Evolutionary conservation across 1,284 basidiomycete species (phyloP), one percentile per base, ranked within the genome.

Genomic region (Apiotrichum brassicae): DNA sequence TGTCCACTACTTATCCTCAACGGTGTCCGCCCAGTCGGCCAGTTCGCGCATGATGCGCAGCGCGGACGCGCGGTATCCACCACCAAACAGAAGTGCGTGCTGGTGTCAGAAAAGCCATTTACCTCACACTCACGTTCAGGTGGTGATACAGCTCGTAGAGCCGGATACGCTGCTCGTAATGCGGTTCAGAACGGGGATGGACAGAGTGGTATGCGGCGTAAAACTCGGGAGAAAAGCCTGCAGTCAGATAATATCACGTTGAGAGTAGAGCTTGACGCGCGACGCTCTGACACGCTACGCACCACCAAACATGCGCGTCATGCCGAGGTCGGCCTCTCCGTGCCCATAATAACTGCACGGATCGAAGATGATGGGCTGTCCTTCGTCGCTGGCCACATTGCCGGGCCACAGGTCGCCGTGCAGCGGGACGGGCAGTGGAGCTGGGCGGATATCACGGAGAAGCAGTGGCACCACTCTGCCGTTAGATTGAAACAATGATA

Each of bases 141-240:
- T 91, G 88, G 70, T 93, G 89, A 59, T 87, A 93, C 35, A 91
- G 73, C 70, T 90, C 83, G 63, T 92, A 92, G 24, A 91, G 72
- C 51, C 84, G 80, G 32, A 76, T 77, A 22, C 89, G 79, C 43
- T 85, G 72, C 22, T 79, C 77, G 62, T 89, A 87, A 62, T 90
- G 76, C 3, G 88, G 88, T 45, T 85, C 77, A 0, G 81, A 78
- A 62, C 82, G 84, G 0, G 86, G 86, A 36, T 80, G 75, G 50
- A 83, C 59, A 37, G 80, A 58, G 59, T 91, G 85, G 62, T 93
- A 93, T 23, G 80, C 80, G 22, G 77, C 75, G 65, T 82, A 90
- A 71, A 92, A 92, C 2, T 77, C 75, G 18, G 66, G 52, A 0
- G 83, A 78, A 59, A 91, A 83, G 6, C 89, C 74, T 74, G 48